These are phyloP conservation scores for Favolaschia claudopus DNA, from an alignment of 768 basidiomycete genomes.

Conservation along the genomic window DNA sequence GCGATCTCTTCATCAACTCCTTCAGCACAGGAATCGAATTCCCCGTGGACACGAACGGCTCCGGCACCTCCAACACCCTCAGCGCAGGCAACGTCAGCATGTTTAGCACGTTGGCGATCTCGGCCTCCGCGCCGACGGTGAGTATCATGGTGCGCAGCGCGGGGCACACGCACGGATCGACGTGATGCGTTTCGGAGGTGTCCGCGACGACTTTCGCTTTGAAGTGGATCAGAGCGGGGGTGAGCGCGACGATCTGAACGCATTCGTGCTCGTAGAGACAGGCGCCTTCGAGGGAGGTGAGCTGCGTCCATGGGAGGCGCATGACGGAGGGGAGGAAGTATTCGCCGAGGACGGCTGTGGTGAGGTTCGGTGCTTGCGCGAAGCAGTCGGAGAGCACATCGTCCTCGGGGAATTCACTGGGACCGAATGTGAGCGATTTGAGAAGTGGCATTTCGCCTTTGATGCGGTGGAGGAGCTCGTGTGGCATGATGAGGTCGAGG, in stretches of 20 bases:
- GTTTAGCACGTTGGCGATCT: too few species aligned
- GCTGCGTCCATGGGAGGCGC: not conserved
- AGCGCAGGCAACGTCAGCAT: too few species aligned
- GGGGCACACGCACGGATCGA: too few species aligned
- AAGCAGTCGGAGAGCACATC: not conserved
- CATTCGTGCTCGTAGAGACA: not conserved
- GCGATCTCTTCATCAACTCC: too few species aligned
- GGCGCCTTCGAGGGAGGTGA: not conserved
- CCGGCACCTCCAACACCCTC: too few species aligned
- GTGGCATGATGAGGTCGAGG: not conserved
- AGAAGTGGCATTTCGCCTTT: not conserved
- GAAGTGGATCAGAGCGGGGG: not conserved
- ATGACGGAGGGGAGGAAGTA: not conserved
- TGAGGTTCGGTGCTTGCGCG: not conserved
- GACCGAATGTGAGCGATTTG: not conserved
- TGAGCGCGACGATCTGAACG: not conserved
- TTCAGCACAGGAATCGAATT: too few species aligned
- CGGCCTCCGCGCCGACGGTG: too few species aligned
- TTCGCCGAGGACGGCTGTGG: not conserved
- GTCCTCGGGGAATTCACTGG: not conserved
- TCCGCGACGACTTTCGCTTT: too few species aligned
- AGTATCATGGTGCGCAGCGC: too few species aligned
- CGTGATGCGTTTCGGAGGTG: too few species aligned
- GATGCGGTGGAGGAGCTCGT: not conserved
- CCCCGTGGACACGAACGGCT: too few species aligned